phyloP scores from a whole-genome alignment of 108 stramenopile genomes.

The Discostella pseudostelligera region DNA sequence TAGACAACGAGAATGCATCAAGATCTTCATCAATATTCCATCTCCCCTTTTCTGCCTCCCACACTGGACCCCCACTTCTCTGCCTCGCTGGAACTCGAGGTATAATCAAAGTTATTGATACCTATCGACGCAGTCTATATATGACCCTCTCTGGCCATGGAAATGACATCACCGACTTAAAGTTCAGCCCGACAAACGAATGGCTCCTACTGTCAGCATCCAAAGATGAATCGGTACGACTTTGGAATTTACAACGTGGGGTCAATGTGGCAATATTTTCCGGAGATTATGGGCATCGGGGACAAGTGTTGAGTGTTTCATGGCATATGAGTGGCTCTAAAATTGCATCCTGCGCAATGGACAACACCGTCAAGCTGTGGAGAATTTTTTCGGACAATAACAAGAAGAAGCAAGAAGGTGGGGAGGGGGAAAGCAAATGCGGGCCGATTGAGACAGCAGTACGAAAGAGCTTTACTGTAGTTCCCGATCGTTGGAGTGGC shows the following conservation, averaged over 20 bases:
- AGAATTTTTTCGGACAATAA: conserved; percentile 27
- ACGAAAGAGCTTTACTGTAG: conserved; percentile 10
- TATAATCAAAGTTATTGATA: conserved; percentile 70
- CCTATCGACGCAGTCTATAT: conserved; percentile 36
- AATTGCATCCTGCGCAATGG: conserved; percentile 76
- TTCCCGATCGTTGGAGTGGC: conserved; percentile 5
- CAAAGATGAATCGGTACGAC: conserved; percentile 71
- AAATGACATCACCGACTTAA: conserved; percentile 65
- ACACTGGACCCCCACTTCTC: conserved; percentile 61
- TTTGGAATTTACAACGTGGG: conserved; percentile 80
- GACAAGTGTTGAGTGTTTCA: conserved; percentile 62
- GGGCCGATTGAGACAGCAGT: conserved; percentile 12
- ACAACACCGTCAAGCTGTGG: conserved; percentile 77
- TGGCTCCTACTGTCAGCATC: conserved; percentile 70
- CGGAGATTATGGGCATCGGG: conserved; percentile 76
- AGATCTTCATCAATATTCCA: conserved; percentile 1
- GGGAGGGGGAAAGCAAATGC: neutral
- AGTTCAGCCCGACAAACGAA: conserved; percentile 60
- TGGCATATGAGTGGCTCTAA: conserved; percentile 72
- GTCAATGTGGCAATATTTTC: conserved; percentile 77
- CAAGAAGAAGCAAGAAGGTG: neutral
- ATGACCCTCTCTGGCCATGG: conserved; percentile 66
- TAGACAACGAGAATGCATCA: neutral
- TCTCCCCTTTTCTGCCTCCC: conserved; percentile 16
- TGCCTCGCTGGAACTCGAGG: conserved; percentile 61